These are phyloP conservation scores for Erysimum cheiranthoides DNA, from an alignment of 345 rosid species.

Conservation along the genomic window DNA sequence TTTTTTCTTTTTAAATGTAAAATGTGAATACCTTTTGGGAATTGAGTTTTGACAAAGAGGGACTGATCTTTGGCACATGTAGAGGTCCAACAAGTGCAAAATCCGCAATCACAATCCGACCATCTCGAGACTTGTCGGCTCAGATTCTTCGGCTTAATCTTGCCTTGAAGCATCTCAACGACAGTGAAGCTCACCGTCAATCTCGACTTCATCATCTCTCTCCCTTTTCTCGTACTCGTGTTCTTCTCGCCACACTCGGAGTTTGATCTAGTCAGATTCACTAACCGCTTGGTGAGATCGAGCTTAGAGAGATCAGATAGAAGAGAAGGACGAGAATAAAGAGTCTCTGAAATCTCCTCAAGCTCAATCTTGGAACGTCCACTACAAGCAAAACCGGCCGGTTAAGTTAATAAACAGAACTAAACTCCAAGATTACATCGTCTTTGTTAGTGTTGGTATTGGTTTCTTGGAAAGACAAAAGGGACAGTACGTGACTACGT, in stretches of 20 bases:
- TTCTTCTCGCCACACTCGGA: conserved; percentile 9
- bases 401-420: background rate
- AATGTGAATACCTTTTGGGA: conserved; percentile 50
- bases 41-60: conserved; percentile 74
- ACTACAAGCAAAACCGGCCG: conserved; percentile 5
- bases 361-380: conserved; percentile 63
- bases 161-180: conserved; percentile 60
- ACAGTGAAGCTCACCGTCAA: conserved; percentile 56
- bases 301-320: conserved; percentile 55
- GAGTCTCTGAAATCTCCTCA: conserved; percentile 91
- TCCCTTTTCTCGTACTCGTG: conserved; percentile 7
- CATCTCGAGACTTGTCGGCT: conserved; percentile 57
- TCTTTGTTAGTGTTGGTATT: no score
- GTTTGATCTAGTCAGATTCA: conserved; percentile 46
- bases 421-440: no score
- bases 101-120: conserved; percentile 85
- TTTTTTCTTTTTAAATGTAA: no score
- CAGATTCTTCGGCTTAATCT: conserved; percentile 13
- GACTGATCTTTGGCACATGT: conserved; percentile 51
- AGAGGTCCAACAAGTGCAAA: conserved; percentile 72
- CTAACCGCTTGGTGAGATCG: conserved; percentile 23
- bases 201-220: background rate
- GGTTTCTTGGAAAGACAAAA: conserved; percentile 20
- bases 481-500: conserved; percentile 26
- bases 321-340: conserved; percentile 67